A percentile compares a stretch with the other conserved stretches of the same genome.
Evolutionary conservation across 2,329 filamentous ascomycete species (phyloP).

Genomic region (Aureobasidium pullulans): DNA sequence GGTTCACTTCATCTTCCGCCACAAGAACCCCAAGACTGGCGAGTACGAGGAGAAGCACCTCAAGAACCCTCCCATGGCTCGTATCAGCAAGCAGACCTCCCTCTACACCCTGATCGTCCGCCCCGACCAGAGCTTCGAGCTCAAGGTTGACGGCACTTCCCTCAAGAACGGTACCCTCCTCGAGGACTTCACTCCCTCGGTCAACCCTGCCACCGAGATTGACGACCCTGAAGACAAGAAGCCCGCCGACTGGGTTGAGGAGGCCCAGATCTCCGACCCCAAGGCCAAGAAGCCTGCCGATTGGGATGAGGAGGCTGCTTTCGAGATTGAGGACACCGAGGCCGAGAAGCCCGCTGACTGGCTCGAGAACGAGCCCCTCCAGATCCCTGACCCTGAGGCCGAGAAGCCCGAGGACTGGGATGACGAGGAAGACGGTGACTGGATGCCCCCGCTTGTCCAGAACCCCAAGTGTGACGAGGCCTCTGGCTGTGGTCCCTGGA

Average conservation of each 20-base stretch:
- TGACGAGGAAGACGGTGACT: slow-evolving; percentile 98
- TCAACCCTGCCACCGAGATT: slow-evolving; percentile 93
- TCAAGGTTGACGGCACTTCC: slow-evolving; percentile 83
- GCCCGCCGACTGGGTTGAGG: slow-evolving; percentile 93
- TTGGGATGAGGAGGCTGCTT: slow-evolving; percentile 98
- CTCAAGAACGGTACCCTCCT: slow-evolving; percentile 85
- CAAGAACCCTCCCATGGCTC: slow-evolving; percentile 70
- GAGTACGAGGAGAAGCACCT: slow-evolving; percentile 99
- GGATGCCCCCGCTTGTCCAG: slow-evolving; percentile 78
- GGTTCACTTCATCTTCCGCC: slow-evolving; percentile 96
- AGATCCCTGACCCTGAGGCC: slow-evolving; percentile 84
- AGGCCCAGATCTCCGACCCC: slow-evolving; percentile 83
- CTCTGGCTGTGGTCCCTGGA: slow-evolving; percentile 91
- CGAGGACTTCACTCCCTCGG: slow-evolving; percentile 85
- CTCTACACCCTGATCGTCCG: slow-evolving; percentile 96
- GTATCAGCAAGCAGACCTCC: slow-evolving; percentile 83
- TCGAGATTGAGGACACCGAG: slow-evolving; percentile 89
- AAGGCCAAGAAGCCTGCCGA: slow-evolving; percentile 94
- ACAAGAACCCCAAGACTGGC: slow-evolving; percentile 99
- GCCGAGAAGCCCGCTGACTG: slow-evolving; percentile 90
- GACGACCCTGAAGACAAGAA: slow-evolving; percentile 90
- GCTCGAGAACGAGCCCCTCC: slow-evolving; percentile 81
- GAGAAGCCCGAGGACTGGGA: slow-evolving; percentile 99
- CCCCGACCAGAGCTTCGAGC: slow-evolving; percentile 90
- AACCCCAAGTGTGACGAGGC: slow-evolving; percentile 95